Base-by-base conservation (phyloP, 192 early-diverging fungal genomes). In the Umbelopsis sp. region DNA sequence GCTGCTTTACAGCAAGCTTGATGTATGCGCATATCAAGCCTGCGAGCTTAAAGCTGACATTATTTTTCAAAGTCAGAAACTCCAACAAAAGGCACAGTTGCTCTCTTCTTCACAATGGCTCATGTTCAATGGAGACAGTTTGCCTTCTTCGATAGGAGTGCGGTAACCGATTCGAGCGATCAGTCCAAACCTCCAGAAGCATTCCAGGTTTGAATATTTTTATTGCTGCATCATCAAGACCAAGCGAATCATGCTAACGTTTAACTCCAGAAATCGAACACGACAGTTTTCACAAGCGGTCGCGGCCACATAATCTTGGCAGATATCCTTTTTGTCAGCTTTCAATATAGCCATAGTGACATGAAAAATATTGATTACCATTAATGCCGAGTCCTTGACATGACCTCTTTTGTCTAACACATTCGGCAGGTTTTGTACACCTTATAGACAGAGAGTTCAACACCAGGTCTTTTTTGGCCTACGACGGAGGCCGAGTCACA, bases 121-220 rank as follows among this genome's bases (percentile, higher is more conserved):
- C 53, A 80, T 16, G 68, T 73, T 17, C 87, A 87, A 49, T 89
- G 89, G 89, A 79, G 91, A 70, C 89, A 90, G 56, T 93, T 93
- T 76, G 84, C 80, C 66, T 93, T 93, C 65, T 93, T 93, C 74
- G 89, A 92, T 65, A 84, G 81, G 53, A 83, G 88, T 45, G 82
- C 85, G 59, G 80, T 91, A 16, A 83, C 82, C 25, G 89, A 91
- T 74, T 68, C 88, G 16, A 73, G 80, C 52, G 88, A 92, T 67
- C 38, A 78, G 12, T 74, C 77, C 3, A 82, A 79, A 65, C 43
- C 87, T 1, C 87, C 89, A 29, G 71, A 79, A 70, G 81, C 90
- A 75, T 85, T 91, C 68, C 76, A 90, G 82, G 88, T 90, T 65
- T 36, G 26, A 65, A 50, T 2, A 36, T 29, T 50, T 65, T 44